A percentile compares a stretch with the other conserved stretches of the same genome.
Evolutionary conservation across 2,329 filamentous ascomycete genomes (phyloP).

Genomic region (Berkeleyomyces rouxiae): DNA sequence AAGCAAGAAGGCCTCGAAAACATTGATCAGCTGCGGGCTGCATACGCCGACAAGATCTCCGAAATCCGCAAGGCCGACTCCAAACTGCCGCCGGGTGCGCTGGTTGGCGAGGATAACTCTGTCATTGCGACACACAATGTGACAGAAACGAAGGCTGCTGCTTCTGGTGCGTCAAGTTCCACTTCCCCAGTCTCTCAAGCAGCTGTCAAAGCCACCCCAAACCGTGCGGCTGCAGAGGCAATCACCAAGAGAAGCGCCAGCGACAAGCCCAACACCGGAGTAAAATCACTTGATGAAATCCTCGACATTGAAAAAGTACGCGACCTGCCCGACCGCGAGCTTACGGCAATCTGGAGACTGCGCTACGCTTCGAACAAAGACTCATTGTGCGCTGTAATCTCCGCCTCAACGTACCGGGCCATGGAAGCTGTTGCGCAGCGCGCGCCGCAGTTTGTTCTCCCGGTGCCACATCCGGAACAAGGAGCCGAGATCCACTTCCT

Average conservation of each 20-base stretch:
- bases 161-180: slow-evolving; percentile 16
- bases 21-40: slow-evolving; percentile 61
- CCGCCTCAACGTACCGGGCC: slow-evolving; percentile 51
- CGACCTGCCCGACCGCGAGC: slow-evolving; percentile 58
- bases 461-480: slow-evolving; percentile 49
- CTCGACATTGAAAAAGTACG: slow-evolving; percentile 68
- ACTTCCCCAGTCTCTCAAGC: slow-evolving; percentile 10
- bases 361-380: slow-evolving; percentile 58
- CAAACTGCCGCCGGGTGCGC: slow-evolving; percentile 19
- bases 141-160: neutral
- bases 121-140: neutral
- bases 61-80: slow-evolving; percentile 51
- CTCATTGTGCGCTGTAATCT: slow-evolving; percentile 72
- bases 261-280: slow-evolving; percentile 15
- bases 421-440: slow-evolving; percentile 55
- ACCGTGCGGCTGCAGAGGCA: slow-evolving; percentile 19
- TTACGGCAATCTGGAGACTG: slow-evolving; percentile 78
- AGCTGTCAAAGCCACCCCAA: slow-evolving; percentile 18
- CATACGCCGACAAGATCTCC: slow-evolving; percentile 71
- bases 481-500: slow-evolving; percentile 91
- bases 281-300: slow-evolving; percentile 34
- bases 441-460: slow-evolving; percentile 81
- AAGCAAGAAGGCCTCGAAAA: slow-evolving; percentile 52
- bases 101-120: slow-evolving; percentile 1
- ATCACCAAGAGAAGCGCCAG: slow-evolving; percentile 6